Base-by-base conservation (phyloP, 768 basidiomycete species). In the Serendipita vermifera region DNA sequence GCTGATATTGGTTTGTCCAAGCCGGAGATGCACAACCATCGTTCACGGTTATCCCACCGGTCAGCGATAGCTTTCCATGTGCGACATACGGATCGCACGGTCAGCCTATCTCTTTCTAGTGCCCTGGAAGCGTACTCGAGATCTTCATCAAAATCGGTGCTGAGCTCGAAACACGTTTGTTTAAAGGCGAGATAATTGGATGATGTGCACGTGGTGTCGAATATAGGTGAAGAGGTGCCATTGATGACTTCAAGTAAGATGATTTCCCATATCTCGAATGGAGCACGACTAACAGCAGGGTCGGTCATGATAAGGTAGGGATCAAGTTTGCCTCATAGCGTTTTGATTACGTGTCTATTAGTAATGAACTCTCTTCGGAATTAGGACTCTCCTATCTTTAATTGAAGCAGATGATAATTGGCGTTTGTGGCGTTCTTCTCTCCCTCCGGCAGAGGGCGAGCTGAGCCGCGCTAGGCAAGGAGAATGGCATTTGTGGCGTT, bases 131-230 rank as follows among this genome's bases (percentile, higher is more conserved):
- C 39, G 39, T 41, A 26, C 15, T n/a, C n/a, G n/a, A n/a, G n/a
- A n/a, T n/a, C n/a, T n/a, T 26, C 26, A 41, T 41, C 17, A 9
- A 26, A 17, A 20, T 17, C 39, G 26, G 39, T 20, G 17, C 39
- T 17, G 17, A 17, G 17, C 9, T 41, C 39, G 17, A 17, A 17
- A n/a, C 39, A 41, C 6, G 39, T 41, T 7, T 26, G 39, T 41
- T 41, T 41, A 26, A 41, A 41, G 9, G 39, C 39, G 17, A 41
- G 15, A 41, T 41, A 41, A n/a, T 41, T 41, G 39, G 39, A 41
- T 17, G 39, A 41, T n/a, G 39, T 41, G 15, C 39, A 41, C 17
- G 6, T 41, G 17, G 39, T n/a, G 17, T 17, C 17, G 39, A 41
- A 26, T 17, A 41, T 20, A 9, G 39, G 39, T 41, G 39, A 5